A percentile compares a stretch with the other conserved stretches of the same genome.
Conservation (phyloP, 1,284 basidiomycete species). For the Cystobasidiaceae sp. region DNA sequence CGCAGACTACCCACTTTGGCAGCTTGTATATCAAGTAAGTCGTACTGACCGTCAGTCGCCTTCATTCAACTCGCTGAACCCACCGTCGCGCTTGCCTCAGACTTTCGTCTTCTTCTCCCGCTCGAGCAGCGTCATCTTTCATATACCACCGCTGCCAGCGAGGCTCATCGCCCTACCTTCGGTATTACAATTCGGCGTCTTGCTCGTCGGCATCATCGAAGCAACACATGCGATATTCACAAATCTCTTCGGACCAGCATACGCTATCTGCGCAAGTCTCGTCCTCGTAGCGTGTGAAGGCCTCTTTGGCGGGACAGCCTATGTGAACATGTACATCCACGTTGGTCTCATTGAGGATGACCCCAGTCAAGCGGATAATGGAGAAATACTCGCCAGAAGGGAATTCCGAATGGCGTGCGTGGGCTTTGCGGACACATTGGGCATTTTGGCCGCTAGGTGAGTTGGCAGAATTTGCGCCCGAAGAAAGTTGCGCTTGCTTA, state of each 20-base stretch:
- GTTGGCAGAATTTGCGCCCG: neutral
- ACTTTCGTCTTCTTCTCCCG: constrained; percentile 92
- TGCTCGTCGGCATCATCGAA: constrained; percentile 34
- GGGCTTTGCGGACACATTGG: constrained; percentile 39
- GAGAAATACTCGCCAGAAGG: constrained; percentile 23
- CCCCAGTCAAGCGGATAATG: constrained; percentile 17
- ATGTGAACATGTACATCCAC: constrained; percentile 39
- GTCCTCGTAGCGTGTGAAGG: constrained; percentile 39
- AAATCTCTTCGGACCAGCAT: constrained; percentile 25
- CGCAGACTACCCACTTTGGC: constrained; percentile 38
- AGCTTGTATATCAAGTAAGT: constrained; percentile 45
- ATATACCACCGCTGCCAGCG: constrained; percentile 72
- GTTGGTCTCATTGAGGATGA: constrained; percentile 33
- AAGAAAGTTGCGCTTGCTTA: neutral
- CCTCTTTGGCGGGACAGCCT: constrained; percentile 39
- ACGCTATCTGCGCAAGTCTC: constrained; percentile 32
- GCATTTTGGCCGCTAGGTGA: constrained; percentile 32
- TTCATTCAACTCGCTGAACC: constrained; percentile 40
- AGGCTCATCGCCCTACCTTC: constrained; percentile 63
- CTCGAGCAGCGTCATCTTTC: constrained; percentile 75
- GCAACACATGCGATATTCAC: constrained; percentile 29
- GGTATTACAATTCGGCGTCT: constrained; percentile 38
- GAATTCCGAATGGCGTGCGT: constrained; percentile 39
- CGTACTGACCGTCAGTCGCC: too few species aligned
- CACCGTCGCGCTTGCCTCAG: constrained; percentile 59